Conservation (phyloP, 208 protist genomes). For the Crithidia fasciculata region DNA sequence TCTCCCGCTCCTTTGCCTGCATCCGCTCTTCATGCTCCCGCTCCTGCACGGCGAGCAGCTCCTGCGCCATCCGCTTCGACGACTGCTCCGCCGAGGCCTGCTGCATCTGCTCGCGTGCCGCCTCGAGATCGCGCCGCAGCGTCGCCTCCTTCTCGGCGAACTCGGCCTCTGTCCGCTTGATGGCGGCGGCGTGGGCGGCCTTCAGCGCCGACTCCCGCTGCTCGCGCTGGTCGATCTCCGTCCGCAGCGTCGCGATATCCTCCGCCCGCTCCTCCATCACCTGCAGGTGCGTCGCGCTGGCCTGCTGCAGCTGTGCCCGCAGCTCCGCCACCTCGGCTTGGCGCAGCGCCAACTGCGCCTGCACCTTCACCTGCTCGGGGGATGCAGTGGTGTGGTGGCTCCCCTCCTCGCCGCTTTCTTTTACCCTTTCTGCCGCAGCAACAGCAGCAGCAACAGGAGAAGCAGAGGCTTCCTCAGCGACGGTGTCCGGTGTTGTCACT, state of each 20-base stretch:
- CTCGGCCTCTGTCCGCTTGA: constrained; percentile 9
- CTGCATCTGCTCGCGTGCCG: constrained; percentile 8
- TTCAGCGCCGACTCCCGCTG: constrained; percentile 9
- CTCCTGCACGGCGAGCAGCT: constrained; percentile 15
- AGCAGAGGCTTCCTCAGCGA: background rate
- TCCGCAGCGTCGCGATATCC: constrained; percentile 12
- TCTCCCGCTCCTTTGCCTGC: constrained; percentile 21
- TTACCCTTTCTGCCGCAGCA: background rate
- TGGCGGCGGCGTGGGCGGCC: background rate
- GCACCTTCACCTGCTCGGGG: background rate
- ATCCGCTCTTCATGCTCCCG: constrained; percentile 15
- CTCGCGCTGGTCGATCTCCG: constrained; percentile 11
- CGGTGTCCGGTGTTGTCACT: background rate
- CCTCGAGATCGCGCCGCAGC: constrained; percentile 14
- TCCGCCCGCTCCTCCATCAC: constrained; percentile 7
- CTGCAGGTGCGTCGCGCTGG: constrained; percentile 5
- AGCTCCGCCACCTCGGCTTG: constrained; percentile 17
- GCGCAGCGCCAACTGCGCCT: constrained; percentile 13
- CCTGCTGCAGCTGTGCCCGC: constrained; percentile 16
- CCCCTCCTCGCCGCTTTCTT: background rate
- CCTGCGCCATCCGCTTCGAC: constrained; percentile 13
- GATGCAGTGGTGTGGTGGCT: too few species aligned
- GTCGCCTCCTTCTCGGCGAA: constrained; percentile 8
- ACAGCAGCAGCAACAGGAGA: background rate
- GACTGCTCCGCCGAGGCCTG: constrained; percentile 19